Evolutionary conservation across 257 asterid genomes (phyloP), one percentile per base, ranked within the genome.

Genomic region (Przewalskia tangutica): DNA sequence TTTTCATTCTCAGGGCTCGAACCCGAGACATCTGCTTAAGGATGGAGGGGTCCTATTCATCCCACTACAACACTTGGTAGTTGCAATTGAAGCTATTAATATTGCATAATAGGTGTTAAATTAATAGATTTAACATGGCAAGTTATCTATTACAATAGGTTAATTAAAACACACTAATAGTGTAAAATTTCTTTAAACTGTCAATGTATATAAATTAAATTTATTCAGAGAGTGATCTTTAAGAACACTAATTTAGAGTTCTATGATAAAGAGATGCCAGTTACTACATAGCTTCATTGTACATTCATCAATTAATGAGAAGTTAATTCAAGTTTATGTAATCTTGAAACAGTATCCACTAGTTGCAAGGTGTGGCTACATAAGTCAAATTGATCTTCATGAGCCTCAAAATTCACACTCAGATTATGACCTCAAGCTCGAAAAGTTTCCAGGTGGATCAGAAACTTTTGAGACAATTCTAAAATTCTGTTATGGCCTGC

Each of bases 361-460:
- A 81, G 64, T 88, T 48, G 89, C 97, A 83, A 89, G 89, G 82
- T 90, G 97, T 60, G 85, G 86, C 82, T 90, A 92, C 89, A 85
- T 93, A n/a, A 82, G 88, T 82, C 84, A 90, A 54, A 79, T 85
- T 38, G 91, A 93, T 48, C 77, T 89, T 42, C 89, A 66, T 4
- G 76, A 86, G 77, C 83, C 84, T 51, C 79, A 77, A 80, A 83
- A 86, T 80, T 82, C 94, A 54, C 77, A 84, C 51, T 20, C 23
- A 77, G 81, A 83, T 12, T 84, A 80, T 77, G 89, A 92, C 81
- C 78, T 90, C 81, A 89, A 88, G 85, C 89, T 94, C 4, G 95
- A 91, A 51, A 89, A 88, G 82, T 88, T 93, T 83, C 97, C 98
- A 9, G 97, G 97, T 4, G 98, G 97, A 67, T 56, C 97, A 46